A percentile compares a stretch with the other conserved stretches of the same genome.
Conservation (phyloP, 148 eudicot genomes). For the Amaranthus palmeri region DNA sequence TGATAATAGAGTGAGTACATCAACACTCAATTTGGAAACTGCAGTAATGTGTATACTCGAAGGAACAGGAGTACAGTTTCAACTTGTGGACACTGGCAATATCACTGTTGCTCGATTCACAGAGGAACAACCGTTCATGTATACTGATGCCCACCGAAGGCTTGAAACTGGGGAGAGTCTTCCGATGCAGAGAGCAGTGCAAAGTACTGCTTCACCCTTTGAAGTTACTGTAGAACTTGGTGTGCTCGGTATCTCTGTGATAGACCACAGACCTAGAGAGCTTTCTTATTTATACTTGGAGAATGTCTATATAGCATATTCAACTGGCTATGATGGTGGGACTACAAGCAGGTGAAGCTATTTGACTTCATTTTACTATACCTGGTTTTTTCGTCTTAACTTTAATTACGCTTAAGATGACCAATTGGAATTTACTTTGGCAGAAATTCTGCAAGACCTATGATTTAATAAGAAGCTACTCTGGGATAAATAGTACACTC, state of each 20-base stretch:
- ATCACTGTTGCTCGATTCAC: slow-evolving; percentile 72
- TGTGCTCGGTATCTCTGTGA: slow-evolving; percentile 74
- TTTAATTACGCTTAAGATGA: neutral
- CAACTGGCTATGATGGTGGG: slow-evolving; percentile 89
- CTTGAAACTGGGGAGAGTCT: slow-evolving; percentile 40
- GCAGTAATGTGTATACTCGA: slow-evolving; percentile 38
- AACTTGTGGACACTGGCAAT: slow-evolving; percentile 52
- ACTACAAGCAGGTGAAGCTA: slow-evolving; percentile 71
- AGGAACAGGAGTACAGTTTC: slow-evolving; percentile 46
- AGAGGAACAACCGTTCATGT: slow-evolving; percentile 32
- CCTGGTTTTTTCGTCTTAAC: neutral
- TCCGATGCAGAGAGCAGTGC: slow-evolving; percentile 43
- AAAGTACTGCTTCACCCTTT: slow-evolving; percentile 53
- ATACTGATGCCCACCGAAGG: slow-evolving; percentile 19
- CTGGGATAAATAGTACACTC: neutral
- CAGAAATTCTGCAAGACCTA: neutral
- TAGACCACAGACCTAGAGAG: slow-evolving; percentile 89
- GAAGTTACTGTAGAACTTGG: slow-evolving; percentile 86
- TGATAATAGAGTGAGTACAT: slow-evolving; percentile 27
- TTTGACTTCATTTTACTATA: neutral
- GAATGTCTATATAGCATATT: slow-evolving; percentile 76
- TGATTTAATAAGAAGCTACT: neutral
- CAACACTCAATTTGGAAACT: slow-evolving; percentile 56
- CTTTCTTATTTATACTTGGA: slow-evolving; percentile 77
- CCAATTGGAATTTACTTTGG: neutral